Percentiles rank a stretch among this genome's conserved stretches.
These are phyloP conservation scores for Verticillium dahliae DNA, from an alignment of 2,329 filamentous ascomycete species.

Conservation along the genomic window DNA sequence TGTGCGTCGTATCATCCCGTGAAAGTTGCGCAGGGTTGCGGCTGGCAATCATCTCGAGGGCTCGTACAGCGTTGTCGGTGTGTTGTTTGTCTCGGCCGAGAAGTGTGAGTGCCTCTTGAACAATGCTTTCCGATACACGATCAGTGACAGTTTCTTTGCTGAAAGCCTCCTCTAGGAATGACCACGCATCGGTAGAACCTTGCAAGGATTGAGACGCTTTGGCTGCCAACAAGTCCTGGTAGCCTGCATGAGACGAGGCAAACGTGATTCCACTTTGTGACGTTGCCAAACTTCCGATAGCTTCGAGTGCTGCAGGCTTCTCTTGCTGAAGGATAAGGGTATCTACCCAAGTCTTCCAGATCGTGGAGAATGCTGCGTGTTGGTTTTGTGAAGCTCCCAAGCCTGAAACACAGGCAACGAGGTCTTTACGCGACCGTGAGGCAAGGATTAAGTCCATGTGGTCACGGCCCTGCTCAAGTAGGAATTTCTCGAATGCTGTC, in stretches of 20 bases:
- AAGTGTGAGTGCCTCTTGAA: slow-evolving; percentile 24
- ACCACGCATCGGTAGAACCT: slow-evolving; percentile 27
- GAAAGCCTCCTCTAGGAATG: slow-evolving; percentile 42
- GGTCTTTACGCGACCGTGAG: slow-evolving; percentile 60
- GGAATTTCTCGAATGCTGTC: slow-evolving; percentile 31
- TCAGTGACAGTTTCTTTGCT: slow-evolving; percentile 32
- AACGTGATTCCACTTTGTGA: slow-evolving; percentile 30
- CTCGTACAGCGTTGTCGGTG: slow-evolving; percentile 27
- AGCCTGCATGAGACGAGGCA: slow-evolving; percentile 25
- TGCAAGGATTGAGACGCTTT: slow-evolving; percentile 26
- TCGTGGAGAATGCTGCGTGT: slow-evolving; percentile 25
- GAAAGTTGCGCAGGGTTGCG: slow-evolving; percentile 37
- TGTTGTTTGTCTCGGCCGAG: slow-evolving; percentile 21
- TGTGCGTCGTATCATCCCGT: slow-evolving; percentile 36
- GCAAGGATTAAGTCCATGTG: slow-evolving; percentile 53
- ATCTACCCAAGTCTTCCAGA: slow-evolving; percentile 39
- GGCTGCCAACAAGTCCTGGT: slow-evolving; percentile 35
- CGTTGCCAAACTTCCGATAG: slow-evolving; percentile 40
- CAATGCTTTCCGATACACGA: slow-evolving; percentile 23
- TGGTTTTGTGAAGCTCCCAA: slow-evolving; percentile 37
- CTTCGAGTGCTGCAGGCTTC: slow-evolving; percentile 18
- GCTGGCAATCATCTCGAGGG: slow-evolving; percentile 41
- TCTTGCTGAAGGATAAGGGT: slow-evolving; percentile 29
- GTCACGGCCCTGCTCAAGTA: slow-evolving; percentile 44
- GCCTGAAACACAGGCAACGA: slow-evolving; percentile 60